Evolutionary conservation across 176 grass and related monocot genomes (phyloP), one percentile per base, ranked within the genome.

Genomic region (Zoysia japonica): DNA sequence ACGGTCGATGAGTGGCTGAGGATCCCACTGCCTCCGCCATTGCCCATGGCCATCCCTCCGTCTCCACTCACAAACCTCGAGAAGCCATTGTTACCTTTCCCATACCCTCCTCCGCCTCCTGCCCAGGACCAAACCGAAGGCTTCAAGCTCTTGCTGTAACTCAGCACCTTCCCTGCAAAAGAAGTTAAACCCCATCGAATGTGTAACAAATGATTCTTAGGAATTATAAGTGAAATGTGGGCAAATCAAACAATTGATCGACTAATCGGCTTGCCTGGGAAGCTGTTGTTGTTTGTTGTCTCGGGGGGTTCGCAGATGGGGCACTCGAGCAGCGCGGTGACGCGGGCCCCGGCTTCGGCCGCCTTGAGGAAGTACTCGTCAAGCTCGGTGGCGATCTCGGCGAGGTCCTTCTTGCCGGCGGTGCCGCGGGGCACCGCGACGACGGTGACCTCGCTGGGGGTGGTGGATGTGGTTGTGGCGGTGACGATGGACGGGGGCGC

Each of bases 331-430:
- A 95, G 83, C 11, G 79, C 79, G 4, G 96, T 86, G 60, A 98
- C 96, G 62, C 88, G 87, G 16, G 75, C 73, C 42, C 96, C 96
- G 37, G 92, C 85, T 7, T 98, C 96, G 11, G 92, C 86, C 3
- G 96, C 92, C 88, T 98, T 98, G 78, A 98, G 92, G 82, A 98
- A 98, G 93, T 98, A 98, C 78, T 98, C 96, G 39, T 98, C 96
- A 7, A 98, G 90, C 65, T 98, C 96, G 64, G 91, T 93, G 28
- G 89, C 90, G 67, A 98, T 95, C 88, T 94, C 96, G 6, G 92
- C 83, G 45, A 98, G 89, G 61, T 95, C 92, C 77, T 98, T 98
- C 57, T 85, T 92, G 41, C 85, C 87, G 2, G 71, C 48, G 11
- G 6, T 66, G 61, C 50, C 80, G 63, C 90, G 87, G 7, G 90